Evolutionary conservation across 2,329 filamentous ascomycete genomes (phyloP), one percentile per base, ranked within the genome.

Genomic region (Verruconis gallopava): DNA sequence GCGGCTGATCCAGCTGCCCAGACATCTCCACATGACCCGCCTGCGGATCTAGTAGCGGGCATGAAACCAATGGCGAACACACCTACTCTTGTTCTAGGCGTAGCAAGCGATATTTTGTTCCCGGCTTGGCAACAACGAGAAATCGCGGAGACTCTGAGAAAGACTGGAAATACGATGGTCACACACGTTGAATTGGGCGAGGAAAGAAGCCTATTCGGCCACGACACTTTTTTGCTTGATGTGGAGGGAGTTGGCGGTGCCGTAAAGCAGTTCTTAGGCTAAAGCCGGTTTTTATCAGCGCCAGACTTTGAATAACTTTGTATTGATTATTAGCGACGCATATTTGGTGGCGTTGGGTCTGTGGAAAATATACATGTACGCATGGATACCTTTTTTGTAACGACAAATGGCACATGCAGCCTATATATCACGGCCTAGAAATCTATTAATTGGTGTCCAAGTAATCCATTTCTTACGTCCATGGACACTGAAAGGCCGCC

Each of bases 41-140:
- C 89, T 0, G 69, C 73, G 39, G 91, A 98, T 58, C 67, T 98
- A 1, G 72, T 96, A 25, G 68, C 69, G 0, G 91, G 91, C 0
- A 66, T 98, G 15, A 64, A 73, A 3, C 64, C 75, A 0, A 61
- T 96, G 41, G 75, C 79, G 42, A 72, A 88, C 47, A 89, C 80
- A 38, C 84, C 85, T 0, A 81, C 85, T 1, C 69, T 98, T 17
- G 84, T 98, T 9, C 79, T 98, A 67, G 91, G 91, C 22, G 91
- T 96, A 3, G 85, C 85, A 0, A 95, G 85, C 52, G 91, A 98
- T 57, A 96, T 95, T 38, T 66, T 98, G 25, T 98, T 98, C 63
- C 91, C 91, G 0, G 86, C 91, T 0, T 98, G 91, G 89, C 91
- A 98, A 65, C 91, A 98, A 66, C 76, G 84, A 41, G 91, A 98